These are phyloP conservation scores for Lasiosphaeris hirsuta DNA, from an alignment of 495 filamentous ascomycete genomes.

Conservation along the genomic window DNA sequence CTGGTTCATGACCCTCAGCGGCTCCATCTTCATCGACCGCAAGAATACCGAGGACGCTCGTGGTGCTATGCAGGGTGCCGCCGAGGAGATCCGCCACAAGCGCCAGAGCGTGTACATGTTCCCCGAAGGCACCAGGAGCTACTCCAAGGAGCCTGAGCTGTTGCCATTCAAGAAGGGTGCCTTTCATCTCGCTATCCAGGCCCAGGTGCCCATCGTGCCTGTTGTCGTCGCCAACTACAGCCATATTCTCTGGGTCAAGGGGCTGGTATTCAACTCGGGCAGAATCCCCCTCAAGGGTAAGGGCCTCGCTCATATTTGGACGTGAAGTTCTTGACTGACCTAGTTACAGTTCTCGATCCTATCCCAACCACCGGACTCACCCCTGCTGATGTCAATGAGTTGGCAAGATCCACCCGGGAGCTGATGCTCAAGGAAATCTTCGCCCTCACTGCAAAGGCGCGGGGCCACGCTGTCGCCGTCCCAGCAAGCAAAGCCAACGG, in stretches of 20 bases:
- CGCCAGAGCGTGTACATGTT: constrained; percentile 92
- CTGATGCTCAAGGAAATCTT: constrained; percentile 77
- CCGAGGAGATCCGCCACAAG: constrained; percentile 67
- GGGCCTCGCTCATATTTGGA: constrained; percentile 12
- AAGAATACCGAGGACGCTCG: constrained; percentile 75
- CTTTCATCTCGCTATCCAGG: constrained; percentile 93
- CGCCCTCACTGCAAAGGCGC: constrained; percentile 52
- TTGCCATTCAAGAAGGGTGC: constrained; percentile 97
- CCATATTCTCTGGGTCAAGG: constrained; percentile 70
- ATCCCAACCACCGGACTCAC: constrained; percentile 78
- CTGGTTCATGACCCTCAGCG: constrained; percentile 92
- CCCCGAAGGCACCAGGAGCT: constrained; percentile 89
- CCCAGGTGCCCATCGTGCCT: constrained; percentile 87
- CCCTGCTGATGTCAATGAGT: constrained; percentile 73
- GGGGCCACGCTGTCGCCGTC: constrained; percentile 5
- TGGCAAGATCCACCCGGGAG: constrained; percentile 67
- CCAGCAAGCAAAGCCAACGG: constrained; percentile 13
- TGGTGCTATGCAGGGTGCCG: constrained; percentile 79
- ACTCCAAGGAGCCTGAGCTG: constrained; percentile 73
- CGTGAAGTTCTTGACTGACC: background rate
- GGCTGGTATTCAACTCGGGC: constrained; percentile 67
- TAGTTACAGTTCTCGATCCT: constrained; percentile 69
- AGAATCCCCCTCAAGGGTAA: constrained; percentile 76
- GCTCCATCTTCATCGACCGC: constrained; percentile 93
- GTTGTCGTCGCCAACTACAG: constrained; percentile 85